phyloP scores from a whole-genome alignment of 2,329 filamentous ascomycete species.

The Elsinoe necatrix region DNA sequence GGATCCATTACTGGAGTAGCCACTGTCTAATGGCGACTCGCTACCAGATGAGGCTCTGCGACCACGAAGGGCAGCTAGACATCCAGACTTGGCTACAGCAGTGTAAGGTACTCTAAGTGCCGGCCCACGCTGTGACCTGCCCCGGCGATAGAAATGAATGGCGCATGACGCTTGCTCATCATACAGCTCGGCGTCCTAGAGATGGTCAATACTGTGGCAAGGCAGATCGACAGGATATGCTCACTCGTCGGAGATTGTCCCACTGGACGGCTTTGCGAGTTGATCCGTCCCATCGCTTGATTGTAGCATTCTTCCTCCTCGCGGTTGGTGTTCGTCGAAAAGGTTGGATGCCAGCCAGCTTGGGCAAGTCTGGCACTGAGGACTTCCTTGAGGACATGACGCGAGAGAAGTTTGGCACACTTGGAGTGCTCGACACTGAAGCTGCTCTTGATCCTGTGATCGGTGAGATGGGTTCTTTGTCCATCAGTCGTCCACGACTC shows the following conservation, averaged over 20 bases:
- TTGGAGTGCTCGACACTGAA: background rate
- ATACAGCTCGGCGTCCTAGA: conserved; percentile 65
- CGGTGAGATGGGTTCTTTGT: background rate
- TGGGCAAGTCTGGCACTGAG: conserved; percentile 2
- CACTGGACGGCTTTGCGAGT: conserved; percentile 17
- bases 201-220: conserved; percentile 17
- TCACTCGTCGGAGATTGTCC: conserved; percentile 20
- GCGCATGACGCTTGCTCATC: conserved; percentile 58
- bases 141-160: conserved; percentile 59
- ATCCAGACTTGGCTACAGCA: conserved; percentile 49
- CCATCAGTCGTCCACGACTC: background rate
- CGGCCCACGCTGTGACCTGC: conserved; percentile 56
- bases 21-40: conserved; percentile 27
- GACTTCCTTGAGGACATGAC: conserved; percentile 11
- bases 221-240: background rate
- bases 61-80: conserved; percentile 26
- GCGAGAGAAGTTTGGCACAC: conserved; percentile 11
- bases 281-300: conserved; percentile 17
- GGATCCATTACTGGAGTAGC: conserved; percentile 21
- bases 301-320: background rate
- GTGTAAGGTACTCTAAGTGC: conserved; percentile 59
- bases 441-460: background rate
- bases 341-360: background rate
- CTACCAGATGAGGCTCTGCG: background rate
- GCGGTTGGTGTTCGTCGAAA: background rate